Evolutionary conservation across 2,329 filamentous ascomycete genomes (phyloP), one percentile per base, ranked within the genome.

Genomic region (Aspergillus viridinutans): DNA sequence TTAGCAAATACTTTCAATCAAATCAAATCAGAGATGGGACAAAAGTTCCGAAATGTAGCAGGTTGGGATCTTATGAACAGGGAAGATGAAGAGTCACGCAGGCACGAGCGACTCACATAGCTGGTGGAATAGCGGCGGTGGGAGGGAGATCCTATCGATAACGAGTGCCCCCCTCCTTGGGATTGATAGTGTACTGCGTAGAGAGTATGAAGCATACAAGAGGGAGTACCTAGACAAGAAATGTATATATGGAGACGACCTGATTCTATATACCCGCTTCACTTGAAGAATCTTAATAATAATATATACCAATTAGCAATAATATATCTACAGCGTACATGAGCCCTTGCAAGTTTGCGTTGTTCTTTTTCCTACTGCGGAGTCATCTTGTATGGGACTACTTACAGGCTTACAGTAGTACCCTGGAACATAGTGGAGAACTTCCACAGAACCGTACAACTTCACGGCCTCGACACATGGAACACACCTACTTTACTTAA

Each of bases 101-200:
- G 67, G 67, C 60, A 67, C 66, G 64, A 58, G 62, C 64, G 61
- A 66, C 60, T 67, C 58, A 63, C 54, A 60, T 50, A 32, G 51
- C 42, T 25, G 50, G 47, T 49, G 12, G 52, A 45, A 32, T 49
- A 48, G 35, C 50, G 56, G 59, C 28, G 55, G 59, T 58, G 56
- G 56, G 40, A 49, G 43, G 52, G 52, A 49, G 50, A 49, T 58
- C 68, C 68, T 71, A 71, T 71, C 67, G 67, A 70, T 69, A 67
- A 68, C 58, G 54, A 64, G 53, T 32, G 28, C 58, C 54, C 67
- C 67, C 69, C 68, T 69, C 68, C 67, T 65, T 64, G 56, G 28
- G 29, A 49, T 21, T 54, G 28, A 29, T 29, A 29, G 28, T 29
- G 28, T 29, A 12, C 28, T 4, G 28, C 10, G 40, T 43, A 58